Conservation (phyloP, 2,329 filamentous ascomycete genomes). For the Hymenoscyphus scutula region DNA sequence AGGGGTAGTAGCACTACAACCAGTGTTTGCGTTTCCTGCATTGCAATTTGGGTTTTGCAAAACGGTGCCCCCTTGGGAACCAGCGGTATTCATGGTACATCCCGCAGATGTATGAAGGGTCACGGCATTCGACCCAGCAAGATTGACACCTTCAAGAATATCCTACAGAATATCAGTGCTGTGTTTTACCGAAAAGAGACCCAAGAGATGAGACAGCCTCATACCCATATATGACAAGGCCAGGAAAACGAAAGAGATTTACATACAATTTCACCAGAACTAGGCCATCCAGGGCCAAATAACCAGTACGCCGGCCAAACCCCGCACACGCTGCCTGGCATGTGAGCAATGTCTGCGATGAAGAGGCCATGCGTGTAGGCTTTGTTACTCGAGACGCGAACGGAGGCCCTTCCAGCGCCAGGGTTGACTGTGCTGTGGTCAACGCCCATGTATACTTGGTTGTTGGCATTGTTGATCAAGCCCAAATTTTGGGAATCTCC, state of each 20-base stretch:
- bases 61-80: slow-evolving; percentile 42
- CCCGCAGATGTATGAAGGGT: slow-evolving; percentile 57
- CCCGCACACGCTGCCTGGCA: slow-evolving; percentile 69
- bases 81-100: slow-evolving; percentile 43
- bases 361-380: slow-evolving; percentile 65
- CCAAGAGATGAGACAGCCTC: no score
- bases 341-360: slow-evolving; percentile 69
- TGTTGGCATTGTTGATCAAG: slow-evolving; percentile 56
- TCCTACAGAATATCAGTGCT: slow-evolving; percentile 10
- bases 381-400: slow-evolving; percentile 65
- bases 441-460: slow-evolving; percentile 65
- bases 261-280: slow-evolving; percentile 54
- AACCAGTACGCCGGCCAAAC: slow-evolving; percentile 66
- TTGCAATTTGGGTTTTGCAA: slow-evolving; percentile 42
- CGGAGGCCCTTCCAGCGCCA: slow-evolving; percentile 52
- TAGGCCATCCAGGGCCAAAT: slow-evolving; percentile 58
- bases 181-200: not conserved
- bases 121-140: slow-evolving; percentile 56
- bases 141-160: slow-evolving; percentile 69
- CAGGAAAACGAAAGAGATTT: not conserved
- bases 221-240: no score
- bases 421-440: slow-evolving; percentile 58
- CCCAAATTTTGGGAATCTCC: slow-evolving; percentile 51
- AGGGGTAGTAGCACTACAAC: slow-evolving; percentile 38
- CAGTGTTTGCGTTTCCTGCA: slow-evolving; percentile 47